Base-by-base conservation (phyloP, 331 rosid species). In the Pyrus hybrid region DNA sequence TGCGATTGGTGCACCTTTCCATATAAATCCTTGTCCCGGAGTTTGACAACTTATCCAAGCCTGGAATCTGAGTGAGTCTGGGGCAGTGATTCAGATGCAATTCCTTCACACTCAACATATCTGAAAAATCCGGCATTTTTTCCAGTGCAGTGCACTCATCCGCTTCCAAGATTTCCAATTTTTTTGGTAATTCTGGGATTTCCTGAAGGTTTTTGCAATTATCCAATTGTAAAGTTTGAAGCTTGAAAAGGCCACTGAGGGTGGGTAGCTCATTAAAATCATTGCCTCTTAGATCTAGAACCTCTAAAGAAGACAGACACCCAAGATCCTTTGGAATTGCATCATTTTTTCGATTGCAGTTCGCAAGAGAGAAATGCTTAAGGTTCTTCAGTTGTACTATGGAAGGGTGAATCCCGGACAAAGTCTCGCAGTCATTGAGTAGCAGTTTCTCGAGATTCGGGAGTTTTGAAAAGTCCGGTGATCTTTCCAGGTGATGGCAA, bases 371-470 rank as follows among this genome's bases (percentile, higher is more conserved):
- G 5, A 85, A 63, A 32, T 81, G 65, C 60, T 67, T 80, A 64
- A 85, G 83, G 18, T 75, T 76, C 76, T 58, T 79, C 13, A 66
- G 22, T 35, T 37, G 60, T n/a, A 56, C 74, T 20, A 87, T 8
- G 23, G 86, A 76, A 23, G 63, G 20, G 35, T 79, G 74, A 77
- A 83, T 7, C 26, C 43, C 10, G 7, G 8, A 9, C 72, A 86
- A 67, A 8, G 20, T 66, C 5, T 65, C 30, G 76, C 87, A 86
- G 23, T 83, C 79, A 9, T 23, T 70, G 23, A 83, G 84, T 13
- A 30, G 6, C 5, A 83, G 26, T 62, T 69, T 73, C 79, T 86
- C 77, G n/a, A 83, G 85, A 76, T 56, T 83, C 6, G 87, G 87
- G 14, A 83, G 29, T 13, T 67, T 22, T n/a, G 75, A 70, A 62